These are phyloP conservation scores for Plantago coronopus DNA, from an alignment of 305 asterid species.

Conservation along the genomic window DNA sequence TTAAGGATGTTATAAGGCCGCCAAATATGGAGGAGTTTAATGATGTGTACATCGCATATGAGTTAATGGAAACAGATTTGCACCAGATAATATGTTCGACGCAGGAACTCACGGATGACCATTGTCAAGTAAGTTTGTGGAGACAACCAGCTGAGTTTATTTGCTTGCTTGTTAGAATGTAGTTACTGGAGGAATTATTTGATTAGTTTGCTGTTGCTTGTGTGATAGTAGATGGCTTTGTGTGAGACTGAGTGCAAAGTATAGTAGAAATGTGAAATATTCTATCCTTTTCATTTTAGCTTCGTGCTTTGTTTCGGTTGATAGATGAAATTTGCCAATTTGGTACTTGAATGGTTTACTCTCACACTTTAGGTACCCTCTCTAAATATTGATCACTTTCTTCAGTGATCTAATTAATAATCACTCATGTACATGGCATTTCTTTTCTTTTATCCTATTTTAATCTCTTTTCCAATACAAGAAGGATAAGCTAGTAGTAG, in stretches of 20 bases:
- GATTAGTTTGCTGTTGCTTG: background rate
- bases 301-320: background rate
- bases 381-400: background rate
- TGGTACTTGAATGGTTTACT: too few species aligned
- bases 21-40: conserved; percentile 55
- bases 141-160: background rate
- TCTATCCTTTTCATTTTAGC: too few species aligned
- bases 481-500: conserved; percentile 16
- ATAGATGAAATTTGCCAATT: background rate
- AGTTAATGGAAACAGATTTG: conserved; percentile 90
- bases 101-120: conserved; percentile 80
- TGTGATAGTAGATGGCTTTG: background rate
- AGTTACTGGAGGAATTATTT: background rate
- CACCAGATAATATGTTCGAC: conserved; percentile 80
- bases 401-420: background rate
- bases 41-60: conserved; percentile 81
- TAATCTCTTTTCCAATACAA: background rate
- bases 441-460: background rate
- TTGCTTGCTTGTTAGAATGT: conserved; percentile 9
- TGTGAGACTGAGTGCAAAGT: conserved; percentile 1
- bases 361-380: too few species aligned
- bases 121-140: conserved; percentile 67
- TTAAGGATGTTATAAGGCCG: conserved; percentile 71
- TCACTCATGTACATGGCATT: background rate
- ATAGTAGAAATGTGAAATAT: too few species aligned